Evolutionary conservation across 2,329 filamentous ascomycete genomes (phyloP).

Genomic region (Colletotrichum sp.): DNA sequence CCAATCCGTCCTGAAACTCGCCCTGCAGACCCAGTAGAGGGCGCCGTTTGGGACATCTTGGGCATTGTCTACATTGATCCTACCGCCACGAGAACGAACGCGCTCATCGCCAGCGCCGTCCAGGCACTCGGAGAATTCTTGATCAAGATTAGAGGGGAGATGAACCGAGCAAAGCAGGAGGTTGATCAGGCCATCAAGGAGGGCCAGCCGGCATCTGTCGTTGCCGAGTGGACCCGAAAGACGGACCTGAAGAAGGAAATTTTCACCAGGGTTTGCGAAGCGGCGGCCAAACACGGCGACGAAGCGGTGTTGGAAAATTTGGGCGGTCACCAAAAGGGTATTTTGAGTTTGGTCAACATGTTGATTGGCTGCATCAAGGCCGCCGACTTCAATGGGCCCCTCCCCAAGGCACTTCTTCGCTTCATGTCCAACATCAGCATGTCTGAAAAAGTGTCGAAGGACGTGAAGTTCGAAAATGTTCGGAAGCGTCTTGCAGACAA

Average conservation of each 20-base stretch:
- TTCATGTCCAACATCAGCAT: slow-evolving; percentile 68
- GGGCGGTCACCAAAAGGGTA: slow-evolving; percentile 61
- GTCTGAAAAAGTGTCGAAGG: slow-evolving; percentile 64
- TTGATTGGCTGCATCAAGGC: slow-evolving; percentile 59
- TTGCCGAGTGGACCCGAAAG: slow-evolving; percentile 42
- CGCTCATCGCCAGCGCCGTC: slow-evolving; percentile 50
- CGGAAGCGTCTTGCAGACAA: slow-evolving; percentile 67
- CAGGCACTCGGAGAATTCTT: slow-evolving; percentile 56
- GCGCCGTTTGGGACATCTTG: slow-evolving; percentile 58
- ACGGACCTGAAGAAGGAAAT: slow-evolving; percentile 51
- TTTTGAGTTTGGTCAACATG: slow-evolving; percentile 58
- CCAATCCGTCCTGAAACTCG: slow-evolving; percentile 47
- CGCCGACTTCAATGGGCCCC: slow-evolving; percentile 55
- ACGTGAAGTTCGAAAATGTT: slow-evolving; percentile 69
- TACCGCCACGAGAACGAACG: slow-evolving; percentile 38
- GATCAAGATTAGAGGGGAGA: slow-evolving; percentile 50
- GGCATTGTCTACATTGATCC: slow-evolving; percentile 55
- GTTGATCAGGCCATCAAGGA: slow-evolving; percentile 49
- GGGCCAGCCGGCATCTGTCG: slow-evolving; percentile 38
- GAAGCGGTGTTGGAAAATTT: slow-evolving; percentile 61
- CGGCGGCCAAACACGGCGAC: slow-evolving; percentile 59
- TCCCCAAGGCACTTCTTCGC: slow-evolving; percentile 61
- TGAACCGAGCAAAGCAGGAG: slow-evolving; percentile 51
- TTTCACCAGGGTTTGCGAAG: slow-evolving; percentile 56
- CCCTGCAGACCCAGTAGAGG: slow-evolving; percentile 50